Evolutionary conservation across 1,284 basidiomycete genomes (phyloP).

Genomic region (Sphagnurus paluster): DNA sequence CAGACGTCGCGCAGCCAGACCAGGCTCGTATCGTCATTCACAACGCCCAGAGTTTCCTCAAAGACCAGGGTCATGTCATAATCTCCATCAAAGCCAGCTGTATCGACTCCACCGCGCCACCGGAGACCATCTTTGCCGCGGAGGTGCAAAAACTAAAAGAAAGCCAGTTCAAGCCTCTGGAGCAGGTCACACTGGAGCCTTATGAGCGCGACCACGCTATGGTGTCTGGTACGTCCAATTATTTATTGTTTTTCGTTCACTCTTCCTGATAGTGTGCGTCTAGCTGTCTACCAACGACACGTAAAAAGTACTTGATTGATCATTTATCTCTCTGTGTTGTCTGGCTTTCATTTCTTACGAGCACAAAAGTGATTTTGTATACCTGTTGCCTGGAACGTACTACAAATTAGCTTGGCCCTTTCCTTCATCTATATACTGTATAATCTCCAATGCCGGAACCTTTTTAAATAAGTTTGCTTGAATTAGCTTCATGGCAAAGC

Average conservation of each 20-base stretch:
- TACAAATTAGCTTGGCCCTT: slow-evolving; percentile 16
- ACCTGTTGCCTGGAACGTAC: slow-evolving; percentile 20
- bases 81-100: slow-evolving; percentile 99
- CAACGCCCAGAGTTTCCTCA: slow-evolving; percentile 97
- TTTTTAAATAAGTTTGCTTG: not conserved
- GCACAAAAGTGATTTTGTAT: slow-evolving; percentile 15
- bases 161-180: slow-evolving; percentile 87
- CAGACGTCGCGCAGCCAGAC: slow-evolving; percentile 98
- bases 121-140: slow-evolving; percentile 87
- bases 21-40: slow-evolving; percentile 94
- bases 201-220: slow-evolving; percentile 85
- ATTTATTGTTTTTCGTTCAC: not conserved
- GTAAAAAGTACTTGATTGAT: slow-evolving; percentile 27
- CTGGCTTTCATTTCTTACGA: slow-evolving; percentile 18
- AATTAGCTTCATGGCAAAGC: not conserved
- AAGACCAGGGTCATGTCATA: slow-evolving; percentile 89
- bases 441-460: slow-evolving; percentile 12
- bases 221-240: slow-evolving; percentile 56
- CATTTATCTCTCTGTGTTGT: slow-evolving; percentile 9
- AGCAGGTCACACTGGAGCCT: slow-evolving; percentile 90
- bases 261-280: slow-evolving; percentile 2
- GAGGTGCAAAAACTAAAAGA: slow-evolving; percentile 88
- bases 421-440: slow-evolving; percentile 16
- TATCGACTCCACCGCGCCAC: slow-evolving; percentile 93
- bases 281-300: slow-evolving; percentile 58